A percentile compares a stretch with the other conserved stretches of the same genome.
phyloP scores from a whole-genome alignment of 129 eudicot species.

The Ambrosia artemisiifolia region DNA sequence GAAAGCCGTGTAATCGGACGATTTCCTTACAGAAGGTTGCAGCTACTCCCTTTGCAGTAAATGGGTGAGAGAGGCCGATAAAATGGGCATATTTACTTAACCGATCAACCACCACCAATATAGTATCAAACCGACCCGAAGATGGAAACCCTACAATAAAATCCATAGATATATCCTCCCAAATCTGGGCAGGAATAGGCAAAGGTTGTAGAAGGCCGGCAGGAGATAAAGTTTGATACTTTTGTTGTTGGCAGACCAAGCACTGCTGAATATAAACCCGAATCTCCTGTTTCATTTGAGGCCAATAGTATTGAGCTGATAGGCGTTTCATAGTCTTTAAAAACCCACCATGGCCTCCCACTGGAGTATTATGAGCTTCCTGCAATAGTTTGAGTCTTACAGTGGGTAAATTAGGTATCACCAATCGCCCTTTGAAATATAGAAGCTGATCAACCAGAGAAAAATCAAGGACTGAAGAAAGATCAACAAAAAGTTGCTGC shows the following conservation, averaged over 20 bases:
- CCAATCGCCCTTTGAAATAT: not conserved
- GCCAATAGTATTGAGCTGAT: not conserved
- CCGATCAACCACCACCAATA: not conserved
- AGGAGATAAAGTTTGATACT: not conserved
- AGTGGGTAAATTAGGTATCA: not conserved
- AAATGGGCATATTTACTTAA: not conserved
- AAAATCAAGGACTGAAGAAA: not conserved
- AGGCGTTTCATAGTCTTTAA: not conserved
- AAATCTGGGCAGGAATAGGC: not conserved
- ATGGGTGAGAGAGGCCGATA: not conserved
- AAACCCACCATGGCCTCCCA: not conserved
- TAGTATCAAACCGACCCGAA: no score
- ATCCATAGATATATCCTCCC: no score
- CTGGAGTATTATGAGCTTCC: not conserved
- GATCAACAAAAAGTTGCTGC: not conserved
- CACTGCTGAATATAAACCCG: not conserved
- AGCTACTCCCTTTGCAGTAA: not conserved
- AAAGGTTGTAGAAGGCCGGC: conserved; percentile 1
- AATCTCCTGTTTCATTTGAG: not conserved
- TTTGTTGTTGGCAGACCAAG: not conserved
- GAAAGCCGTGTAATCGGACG: not conserved
- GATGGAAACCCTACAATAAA: no score
- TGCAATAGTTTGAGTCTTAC: not conserved
- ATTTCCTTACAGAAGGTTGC: not conserved
- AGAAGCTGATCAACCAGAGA: not conserved